A percentile compares a stretch with the other conserved stretches of the same genome.
phyloP scores from a whole-genome alignment of 192 early-diverging fungal species.

The Anaeromyces robustus region DNA sequence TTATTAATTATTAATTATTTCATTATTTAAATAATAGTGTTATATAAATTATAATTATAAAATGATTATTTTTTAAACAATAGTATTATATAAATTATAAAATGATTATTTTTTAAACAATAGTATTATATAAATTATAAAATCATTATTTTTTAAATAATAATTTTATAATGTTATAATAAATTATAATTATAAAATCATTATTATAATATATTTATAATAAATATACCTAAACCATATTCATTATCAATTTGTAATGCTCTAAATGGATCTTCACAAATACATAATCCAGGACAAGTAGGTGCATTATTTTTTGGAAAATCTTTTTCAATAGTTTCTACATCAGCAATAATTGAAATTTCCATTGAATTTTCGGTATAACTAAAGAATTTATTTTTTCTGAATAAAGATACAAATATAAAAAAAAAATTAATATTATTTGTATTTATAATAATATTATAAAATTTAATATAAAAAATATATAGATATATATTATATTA shows the following conservation, averaged over 20 bases:
- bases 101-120: neutral
- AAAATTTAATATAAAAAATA: too few relatives aligned
- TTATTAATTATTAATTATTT: too few relatives aligned
- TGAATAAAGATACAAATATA: slow-evolving; percentile 3
- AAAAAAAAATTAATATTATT: neutral
- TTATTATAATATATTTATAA: too few relatives aligned
- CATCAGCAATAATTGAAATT: slow-evolving; percentile 43
- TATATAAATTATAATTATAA: neutral
- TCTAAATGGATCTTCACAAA: slow-evolving; percentile 39
- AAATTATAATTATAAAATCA: neutral
- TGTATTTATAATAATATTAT: too few relatives aligned
- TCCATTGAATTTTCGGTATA: slow-evolving; percentile 55
- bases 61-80: neutral
- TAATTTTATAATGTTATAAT: too few relatives aligned
- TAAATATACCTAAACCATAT: slow-evolving; percentile 23
- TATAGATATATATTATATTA: too few relatives aligned
- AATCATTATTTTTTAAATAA: too few relatives aligned
- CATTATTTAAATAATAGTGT: too few relatives aligned
- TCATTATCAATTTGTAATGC: slow-evolving; percentile 51
- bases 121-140: too few relatives aligned
- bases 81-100: neutral
- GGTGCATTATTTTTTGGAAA: slow-evolving; percentile 17
- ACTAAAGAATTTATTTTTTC: slow-evolving; percentile 35
- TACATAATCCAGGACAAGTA: slow-evolving; percentile 18
- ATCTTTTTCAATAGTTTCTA: slow-evolving; percentile 31